Evolutionary conservation across 495 filamentous ascomycete species (phyloP).

Genomic region (Aspergillus asperescens): DNA sequence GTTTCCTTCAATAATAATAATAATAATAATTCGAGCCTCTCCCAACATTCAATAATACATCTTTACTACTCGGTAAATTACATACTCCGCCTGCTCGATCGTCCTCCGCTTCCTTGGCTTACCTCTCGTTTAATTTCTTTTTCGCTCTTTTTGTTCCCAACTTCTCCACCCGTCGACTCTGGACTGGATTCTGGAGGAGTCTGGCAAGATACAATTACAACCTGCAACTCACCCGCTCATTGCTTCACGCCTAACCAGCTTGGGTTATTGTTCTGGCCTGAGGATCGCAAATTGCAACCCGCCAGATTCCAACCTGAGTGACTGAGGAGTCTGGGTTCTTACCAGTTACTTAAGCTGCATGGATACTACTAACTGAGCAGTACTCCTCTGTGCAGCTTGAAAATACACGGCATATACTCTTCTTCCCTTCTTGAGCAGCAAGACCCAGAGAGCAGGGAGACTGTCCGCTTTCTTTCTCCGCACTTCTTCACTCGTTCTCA

Average conservation of each 20-base stretch:
- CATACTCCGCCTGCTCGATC: neutral
- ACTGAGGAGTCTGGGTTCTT: too few species aligned
- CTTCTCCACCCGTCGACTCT: neutral
- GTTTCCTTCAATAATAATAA: neutral
- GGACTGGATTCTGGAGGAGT: too few species aligned
- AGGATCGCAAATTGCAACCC: neutral
- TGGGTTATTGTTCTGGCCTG: constrained; percentile 10
- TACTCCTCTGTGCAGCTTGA: constrained; percentile 5
- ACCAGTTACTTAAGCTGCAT: neutral
- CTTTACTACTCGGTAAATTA: constrained; percentile 1
- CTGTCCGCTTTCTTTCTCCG: neutral
- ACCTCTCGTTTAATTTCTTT: neutral
- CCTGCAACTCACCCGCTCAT: too few species aligned
- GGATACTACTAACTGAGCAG: neutral
- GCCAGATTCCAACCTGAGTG: neutral
- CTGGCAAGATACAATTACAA: too few species aligned
- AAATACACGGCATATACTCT: constrained; percentile 17
- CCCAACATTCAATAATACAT: neutral
- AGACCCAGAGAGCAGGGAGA: neutral
- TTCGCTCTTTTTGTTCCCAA: neutral
- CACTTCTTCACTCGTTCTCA: constrained; percentile 3
- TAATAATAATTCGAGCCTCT: neutral
- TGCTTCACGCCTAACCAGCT: constrained; percentile 10
- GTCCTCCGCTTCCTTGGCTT: neutral
- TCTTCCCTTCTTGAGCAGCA: constrained; percentile 1